Evolutionary conservation across 2,329 filamentous ascomycete genomes (phyloP).

Genomic region (Cordyceps cateniannulata): DNA sequence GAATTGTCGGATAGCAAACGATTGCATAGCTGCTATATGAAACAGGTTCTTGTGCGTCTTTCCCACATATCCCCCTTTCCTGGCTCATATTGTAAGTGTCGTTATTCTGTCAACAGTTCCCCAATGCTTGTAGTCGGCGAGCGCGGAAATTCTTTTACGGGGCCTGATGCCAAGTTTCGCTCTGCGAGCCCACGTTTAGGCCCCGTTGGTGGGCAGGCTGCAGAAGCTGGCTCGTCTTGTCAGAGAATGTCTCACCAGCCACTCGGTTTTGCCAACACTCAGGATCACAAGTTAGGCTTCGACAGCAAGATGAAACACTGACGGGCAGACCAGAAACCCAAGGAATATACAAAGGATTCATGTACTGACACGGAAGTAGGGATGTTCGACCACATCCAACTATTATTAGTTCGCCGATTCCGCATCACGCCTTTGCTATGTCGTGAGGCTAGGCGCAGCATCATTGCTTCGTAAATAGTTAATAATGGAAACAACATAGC

Average conservation of each 20-base stretch:
- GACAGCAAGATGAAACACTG: not conserved
- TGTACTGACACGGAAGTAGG: not conserved
- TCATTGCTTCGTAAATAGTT: not conserved
- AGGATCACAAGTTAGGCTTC: not conserved
- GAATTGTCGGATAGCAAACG: not conserved
- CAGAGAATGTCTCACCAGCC: conserved; percentile 7
- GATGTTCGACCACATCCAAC: not conserved
- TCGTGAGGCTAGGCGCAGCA: not conserved
- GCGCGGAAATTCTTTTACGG: no score
- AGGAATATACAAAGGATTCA: not conserved
- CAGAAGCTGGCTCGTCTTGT: not conserved
- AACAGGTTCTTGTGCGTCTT: not conserved
- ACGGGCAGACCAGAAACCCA: not conserved
- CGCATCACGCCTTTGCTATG: no score
- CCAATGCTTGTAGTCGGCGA: no score
- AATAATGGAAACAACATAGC: not conserved
- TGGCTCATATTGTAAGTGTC: no score
- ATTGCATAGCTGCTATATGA: not conserved
- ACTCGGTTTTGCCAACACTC: not conserved
- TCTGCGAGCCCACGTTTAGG: not conserved
- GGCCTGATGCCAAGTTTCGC: not conserved
- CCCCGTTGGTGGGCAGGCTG: not conserved
- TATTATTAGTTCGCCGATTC: no score
- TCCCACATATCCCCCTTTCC: not conserved
- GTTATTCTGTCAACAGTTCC: no score